These are phyloP conservation scores for Neofusicoccum cordaticola DNA, from an alignment of 2,329 filamentous ascomycete species.

Conservation along the genomic window DNA sequence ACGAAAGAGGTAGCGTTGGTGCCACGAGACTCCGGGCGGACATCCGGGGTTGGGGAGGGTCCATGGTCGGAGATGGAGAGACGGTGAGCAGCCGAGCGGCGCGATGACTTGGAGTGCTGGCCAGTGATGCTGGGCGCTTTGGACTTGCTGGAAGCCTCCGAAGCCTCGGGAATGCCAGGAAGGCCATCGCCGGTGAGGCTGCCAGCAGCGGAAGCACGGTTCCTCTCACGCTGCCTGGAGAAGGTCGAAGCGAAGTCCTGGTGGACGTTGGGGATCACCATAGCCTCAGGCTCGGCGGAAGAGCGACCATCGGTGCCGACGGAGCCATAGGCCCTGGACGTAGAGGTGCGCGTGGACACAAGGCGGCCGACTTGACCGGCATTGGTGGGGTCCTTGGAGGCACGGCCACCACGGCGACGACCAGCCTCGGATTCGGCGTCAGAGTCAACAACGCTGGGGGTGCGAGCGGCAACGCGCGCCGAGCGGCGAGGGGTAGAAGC, in stretches of 20 bases:
- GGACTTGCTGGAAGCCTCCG: neutral
- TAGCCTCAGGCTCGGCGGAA: neutral
- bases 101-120: neutral
- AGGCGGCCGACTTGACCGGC: neutral
- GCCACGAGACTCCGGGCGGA: neutral
- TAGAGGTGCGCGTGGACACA: neutral
- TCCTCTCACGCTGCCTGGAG: neutral
- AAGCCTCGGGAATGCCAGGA: neutral
- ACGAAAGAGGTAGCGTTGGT: neutral
- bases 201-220: neutral
- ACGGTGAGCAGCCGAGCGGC: no score
- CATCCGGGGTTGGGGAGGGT: neutral
- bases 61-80: neutral
- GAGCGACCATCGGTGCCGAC: neutral
- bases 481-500: conserved; percentile 4
- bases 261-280: neutral
- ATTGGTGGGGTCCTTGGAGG: neutral
- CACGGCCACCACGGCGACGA: neutral
- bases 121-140: neutral
- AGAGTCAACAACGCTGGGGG: neutral
- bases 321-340: neutral
- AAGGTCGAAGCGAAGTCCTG: neutral
- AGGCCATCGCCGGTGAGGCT: neutral
- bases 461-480: neutral
- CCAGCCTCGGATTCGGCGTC: neutral